These are phyloP conservation scores for Penicillium argentinense DNA, from an alignment of 495 filamentous ascomycete species.

Conservation along the genomic window DNA sequence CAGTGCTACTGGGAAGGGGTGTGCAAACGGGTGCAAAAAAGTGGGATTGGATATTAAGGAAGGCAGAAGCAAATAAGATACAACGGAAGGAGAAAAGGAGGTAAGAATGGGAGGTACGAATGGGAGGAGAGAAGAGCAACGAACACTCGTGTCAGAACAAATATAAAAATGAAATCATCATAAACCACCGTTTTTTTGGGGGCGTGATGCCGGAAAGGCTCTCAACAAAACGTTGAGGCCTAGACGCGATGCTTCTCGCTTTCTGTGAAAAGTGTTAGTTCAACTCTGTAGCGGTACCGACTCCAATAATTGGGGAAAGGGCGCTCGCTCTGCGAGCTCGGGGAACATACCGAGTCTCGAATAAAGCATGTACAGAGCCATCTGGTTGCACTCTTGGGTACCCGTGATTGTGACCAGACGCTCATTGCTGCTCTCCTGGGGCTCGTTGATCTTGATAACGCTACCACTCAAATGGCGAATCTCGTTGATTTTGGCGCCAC, in stretches of 20 bases:
- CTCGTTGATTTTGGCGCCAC: conserved; percentile 98
- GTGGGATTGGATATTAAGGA: conserved; percentile 28
- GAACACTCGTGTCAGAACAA: conserved; percentile 17
- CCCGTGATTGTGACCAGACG: conserved; percentile 95
- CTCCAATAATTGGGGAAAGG: conserved; percentile 8
- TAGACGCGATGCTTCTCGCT: conserved; percentile 77
- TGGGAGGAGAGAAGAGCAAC: conserved; percentile 27
- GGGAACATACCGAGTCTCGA: conserved; percentile 81
- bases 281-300: no score
- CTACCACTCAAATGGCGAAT: conserved; percentile 95
- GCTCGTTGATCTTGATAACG: conserved; percentile 99
- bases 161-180: conserved; percentile 27
- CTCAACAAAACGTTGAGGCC: conserved; percentile 10
- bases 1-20: not conserved
- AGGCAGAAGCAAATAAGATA: conserved; percentile 40
- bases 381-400: conserved; percentile 96
- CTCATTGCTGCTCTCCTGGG: conserved; percentile 98
- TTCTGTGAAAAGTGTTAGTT: conserved; percentile 51
- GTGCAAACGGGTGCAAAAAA: conserved; percentile 4
- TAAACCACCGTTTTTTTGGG: conserved; percentile 39
- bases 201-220: conserved; percentile 8
- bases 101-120: no score
- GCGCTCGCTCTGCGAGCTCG: conserved; percentile 13
- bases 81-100: no score
- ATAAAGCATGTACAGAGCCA: conserved; percentile 99